Conservation (phyloP, 257 asterid species). For the Mitragyna speciosa region DNA sequence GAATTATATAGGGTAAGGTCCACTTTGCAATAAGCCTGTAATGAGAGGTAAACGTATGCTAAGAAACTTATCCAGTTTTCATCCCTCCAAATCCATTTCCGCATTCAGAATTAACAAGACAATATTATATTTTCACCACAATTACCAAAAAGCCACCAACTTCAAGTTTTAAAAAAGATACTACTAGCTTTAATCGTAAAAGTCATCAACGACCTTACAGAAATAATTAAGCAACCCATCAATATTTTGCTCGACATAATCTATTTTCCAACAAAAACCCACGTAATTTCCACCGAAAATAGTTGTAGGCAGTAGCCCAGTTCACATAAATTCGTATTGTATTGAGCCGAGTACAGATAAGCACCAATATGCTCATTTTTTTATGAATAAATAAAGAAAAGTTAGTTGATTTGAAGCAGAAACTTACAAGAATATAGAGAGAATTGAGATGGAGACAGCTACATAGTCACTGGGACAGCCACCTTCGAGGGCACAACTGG, state of each 20-base stretch:
- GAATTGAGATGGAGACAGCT: constrained; percentile 59
- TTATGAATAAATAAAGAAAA: not conserved
- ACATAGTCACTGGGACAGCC: constrained; percentile 85
- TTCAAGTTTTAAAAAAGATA: not conserved
- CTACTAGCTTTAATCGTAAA: not conserved
- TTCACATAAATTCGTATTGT: not conserved
- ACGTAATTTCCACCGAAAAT: not conserved
- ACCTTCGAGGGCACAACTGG: constrained; percentile 64
- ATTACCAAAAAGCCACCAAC: not conserved
- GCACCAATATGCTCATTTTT: not conserved
- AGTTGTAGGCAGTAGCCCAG: not conserved
- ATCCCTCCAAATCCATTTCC: not conserved
- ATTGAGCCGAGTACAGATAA: not conserved
- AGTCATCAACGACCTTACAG: not conserved
- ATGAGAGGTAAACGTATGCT: constrained; percentile 4
- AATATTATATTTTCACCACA: too few relatives aligned
- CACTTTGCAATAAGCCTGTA: constrained; percentile 65
- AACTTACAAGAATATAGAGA: constrained; percentile 55
- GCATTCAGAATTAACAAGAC: not conserved
- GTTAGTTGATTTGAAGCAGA: not conserved
- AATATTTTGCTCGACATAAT: not conserved
- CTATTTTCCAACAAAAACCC: not conserved
- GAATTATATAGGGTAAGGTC: constrained; percentile 54
- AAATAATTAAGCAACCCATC: not conserved
- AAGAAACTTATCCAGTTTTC: not conserved